A percentile compares a stretch with the other conserved stretches of the same genome.
These are phyloP conservation scores for Komagataella ulmi DNA, from an alignment of 805 yeast species.

Conservation along the genomic window DNA sequence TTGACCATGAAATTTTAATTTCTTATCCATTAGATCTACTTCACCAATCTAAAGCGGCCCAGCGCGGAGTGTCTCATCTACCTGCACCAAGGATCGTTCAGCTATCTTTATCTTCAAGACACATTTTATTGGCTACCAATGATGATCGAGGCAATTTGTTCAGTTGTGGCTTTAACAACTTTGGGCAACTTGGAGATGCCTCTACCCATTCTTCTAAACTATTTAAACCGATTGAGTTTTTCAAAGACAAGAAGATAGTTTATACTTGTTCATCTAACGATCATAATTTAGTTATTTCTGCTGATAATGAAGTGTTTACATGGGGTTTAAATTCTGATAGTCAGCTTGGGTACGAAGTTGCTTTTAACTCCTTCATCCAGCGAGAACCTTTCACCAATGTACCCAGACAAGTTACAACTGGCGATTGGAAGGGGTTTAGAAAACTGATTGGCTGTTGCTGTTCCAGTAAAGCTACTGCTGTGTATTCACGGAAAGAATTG, in stretches of 20 bases:
- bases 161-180: neutral
- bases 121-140: neutral
- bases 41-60: neutral
- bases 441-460: slow-evolving; percentile 35
- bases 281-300: slow-evolving; percentile 24
- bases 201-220: neutral
- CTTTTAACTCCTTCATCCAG: slow-evolving; percentile 6
- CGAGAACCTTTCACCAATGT: slow-evolving; percentile 13
- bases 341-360: slow-evolving; percentile 49
- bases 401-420: slow-evolving; percentile 27
- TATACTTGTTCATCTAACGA: neutral
- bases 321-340: slow-evolving; percentile 70
- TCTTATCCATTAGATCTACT: neutral
- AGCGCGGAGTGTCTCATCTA: neutral
- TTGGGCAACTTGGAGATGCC: neutral
- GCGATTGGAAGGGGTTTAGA: slow-evolving; percentile 25
- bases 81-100: neutral
- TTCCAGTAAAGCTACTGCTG: slow-evolving; percentile 60
- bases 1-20: neutral
- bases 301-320: slow-evolving; percentile 50
- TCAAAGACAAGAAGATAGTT: neutral
- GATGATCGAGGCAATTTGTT: neutral
- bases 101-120: neutral
- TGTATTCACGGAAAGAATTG: slow-evolving; percentile 32
- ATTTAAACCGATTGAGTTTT: neutral